Evolutionary conservation across 73 alveolate species (phyloP), one percentile per base, ranked within the genome.

Genomic region (Paramecium pentaurelia): DNA sequence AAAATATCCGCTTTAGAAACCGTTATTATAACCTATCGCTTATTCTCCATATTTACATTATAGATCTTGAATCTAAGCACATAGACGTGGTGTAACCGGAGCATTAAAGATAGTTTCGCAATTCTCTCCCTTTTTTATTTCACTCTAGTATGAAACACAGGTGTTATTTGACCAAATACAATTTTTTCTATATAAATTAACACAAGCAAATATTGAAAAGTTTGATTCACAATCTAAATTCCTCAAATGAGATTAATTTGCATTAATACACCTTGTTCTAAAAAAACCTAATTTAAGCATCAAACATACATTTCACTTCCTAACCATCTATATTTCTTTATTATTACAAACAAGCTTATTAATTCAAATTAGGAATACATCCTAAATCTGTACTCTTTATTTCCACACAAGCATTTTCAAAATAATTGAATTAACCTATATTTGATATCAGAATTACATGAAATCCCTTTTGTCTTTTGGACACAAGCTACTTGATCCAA

Each of bases 141-240:
- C 73, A 10, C 32, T 27, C 2, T 40, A 22, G 3, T 45, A 44
- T 1, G 49, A 6, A n/a, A 22, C n/a, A 28, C 91, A 80, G 1
- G 20, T 2, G 12, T 64, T 14, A 32, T 49, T 28, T 22, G 9
- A 0, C 91, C 91, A 80, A 27, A 44, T 25, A 80, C 91, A 80
- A 4, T 45, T 25, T 32, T 25, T 27, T 30, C 60, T 37, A n/a
- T 45, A n/a, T 18, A 80, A 32, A 80, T 80, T 80, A 1, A 47
- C 73, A 36, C 91, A 80, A n/a, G 91, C 91, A 80, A 20, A 80
- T 4, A 22, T 22, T 47, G 91, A 80, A 36, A 80, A 80, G 36
- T 80, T 47, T 45, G 20, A 44, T 0, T 14, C 18, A 45, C 91
- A 80, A 32, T 64, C 77, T 18, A 80, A 27, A 9, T 44, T 25